phyloP scores from a whole-genome alignment of 1,139 yeast genomes.

The Debaryomyces sp. region DNA sequence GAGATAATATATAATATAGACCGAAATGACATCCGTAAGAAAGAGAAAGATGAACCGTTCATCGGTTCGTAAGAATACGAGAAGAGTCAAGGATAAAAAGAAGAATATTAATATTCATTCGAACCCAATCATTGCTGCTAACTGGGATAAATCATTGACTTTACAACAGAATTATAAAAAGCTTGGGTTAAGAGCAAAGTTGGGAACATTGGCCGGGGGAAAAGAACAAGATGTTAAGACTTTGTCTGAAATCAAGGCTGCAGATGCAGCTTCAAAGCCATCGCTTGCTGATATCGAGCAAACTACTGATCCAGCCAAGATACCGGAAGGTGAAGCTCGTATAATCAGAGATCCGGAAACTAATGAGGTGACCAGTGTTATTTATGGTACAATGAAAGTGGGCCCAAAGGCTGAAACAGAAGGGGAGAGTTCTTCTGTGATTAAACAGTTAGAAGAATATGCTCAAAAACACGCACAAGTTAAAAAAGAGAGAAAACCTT shows the following conservation, averaged over 20 bases:
- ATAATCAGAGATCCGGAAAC: slow-evolving; percentile 69
- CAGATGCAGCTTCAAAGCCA: slow-evolving; percentile 28
- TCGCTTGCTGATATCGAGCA: slow-evolving; percentile 42
- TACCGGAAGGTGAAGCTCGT: slow-evolving; percentile 81
- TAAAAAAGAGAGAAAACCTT: slow-evolving; percentile 56
- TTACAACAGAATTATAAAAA: slow-evolving; percentile 79
- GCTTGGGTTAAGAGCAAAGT: slow-evolving; percentile 70
- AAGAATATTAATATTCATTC: slow-evolving; percentile 63
- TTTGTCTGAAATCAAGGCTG: slow-evolving; percentile 32
- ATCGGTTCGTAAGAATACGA: slow-evolving; percentile 65
- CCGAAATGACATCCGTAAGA: slow-evolving; percentile 75
- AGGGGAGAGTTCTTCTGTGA: slow-evolving; percentile 50
- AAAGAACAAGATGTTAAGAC: slow-evolving; percentile 53
- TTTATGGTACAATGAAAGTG: slow-evolving; percentile 64
- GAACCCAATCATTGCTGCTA: slow-evolving; percentile 81
- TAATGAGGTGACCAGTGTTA: slow-evolving; percentile 68
- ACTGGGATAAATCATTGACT: slow-evolving; percentile 88
- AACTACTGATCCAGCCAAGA: slow-evolving; percentile 56
- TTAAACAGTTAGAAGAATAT: slow-evolving; percentile 67
- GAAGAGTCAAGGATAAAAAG: slow-evolving; percentile 70
- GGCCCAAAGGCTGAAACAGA: slow-evolving; percentile 11
- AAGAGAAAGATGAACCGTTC: slow-evolving; percentile 83
- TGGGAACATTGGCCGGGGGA: slow-evolving; percentile 73
- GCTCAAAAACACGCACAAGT: slow-evolving; percentile 54
- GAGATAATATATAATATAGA: slow-evolving; percentile 1